phyloP scores from a whole-genome alignment of 176 grass and related monocot genomes.

The Oryza rufipogon region DNA sequence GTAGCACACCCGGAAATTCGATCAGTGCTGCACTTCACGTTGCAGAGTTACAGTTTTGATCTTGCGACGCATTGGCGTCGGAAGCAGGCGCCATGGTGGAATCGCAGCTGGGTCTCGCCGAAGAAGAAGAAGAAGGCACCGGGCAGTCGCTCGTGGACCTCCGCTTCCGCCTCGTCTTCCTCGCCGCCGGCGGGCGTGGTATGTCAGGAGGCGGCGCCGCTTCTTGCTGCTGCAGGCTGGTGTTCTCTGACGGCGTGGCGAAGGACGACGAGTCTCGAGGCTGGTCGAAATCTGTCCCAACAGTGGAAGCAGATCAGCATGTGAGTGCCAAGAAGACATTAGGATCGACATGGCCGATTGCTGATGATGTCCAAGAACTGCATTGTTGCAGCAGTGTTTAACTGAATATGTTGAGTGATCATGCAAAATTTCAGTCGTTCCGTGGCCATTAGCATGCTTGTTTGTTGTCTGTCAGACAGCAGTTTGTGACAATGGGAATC shows the following conservation, averaged over 20 bases:
- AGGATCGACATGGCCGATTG: neutral
- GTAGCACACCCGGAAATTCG: neutral
- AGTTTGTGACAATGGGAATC: neutral
- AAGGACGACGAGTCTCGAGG: slow-evolving; percentile 29
- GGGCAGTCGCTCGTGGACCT: slow-evolving; percentile 30
- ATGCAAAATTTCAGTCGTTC: neutral
- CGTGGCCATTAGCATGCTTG: neutral
- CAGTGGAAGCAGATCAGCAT: too few relatives aligned
- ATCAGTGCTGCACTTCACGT: neutral
- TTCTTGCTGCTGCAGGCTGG: slow-evolving; percentile 2
- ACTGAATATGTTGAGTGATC: neutral
- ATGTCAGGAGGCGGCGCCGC: slow-evolving; percentile 32
- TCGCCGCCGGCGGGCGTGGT: slow-evolving; percentile 42
- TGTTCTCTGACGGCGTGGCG: slow-evolving; percentile 29
- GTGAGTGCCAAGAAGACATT: neutral
- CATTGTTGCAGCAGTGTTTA: neutral
- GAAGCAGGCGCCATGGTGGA: neutral
- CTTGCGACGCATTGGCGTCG: neutral
- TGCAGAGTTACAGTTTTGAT: neutral
- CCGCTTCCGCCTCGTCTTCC: slow-evolving; percentile 19
- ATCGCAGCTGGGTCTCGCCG: slow-evolving; percentile 15
- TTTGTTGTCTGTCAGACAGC: neutral
- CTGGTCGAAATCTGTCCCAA: slow-evolving; percentile 56
- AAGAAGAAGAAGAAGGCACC: neutral
- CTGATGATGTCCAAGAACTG: neutral